These are phyloP conservation scores for Eucalyptus cladocalyx DNA, from an alignment of 345 rosid genomes.

Conservation along the genomic window DNA sequence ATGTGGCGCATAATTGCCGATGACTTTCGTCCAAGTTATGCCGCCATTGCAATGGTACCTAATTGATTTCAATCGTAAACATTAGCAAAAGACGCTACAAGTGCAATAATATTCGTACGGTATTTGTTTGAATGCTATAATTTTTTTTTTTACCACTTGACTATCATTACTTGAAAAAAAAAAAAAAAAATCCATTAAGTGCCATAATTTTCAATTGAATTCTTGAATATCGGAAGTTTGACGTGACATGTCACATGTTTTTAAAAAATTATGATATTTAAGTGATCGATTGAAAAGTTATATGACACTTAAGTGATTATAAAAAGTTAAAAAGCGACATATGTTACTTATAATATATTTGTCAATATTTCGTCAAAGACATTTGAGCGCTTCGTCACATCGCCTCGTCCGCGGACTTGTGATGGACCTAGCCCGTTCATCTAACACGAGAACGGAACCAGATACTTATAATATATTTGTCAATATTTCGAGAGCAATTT, in stretches of 20 bases:
- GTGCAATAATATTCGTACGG: accelerated
- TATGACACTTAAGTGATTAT: accelerated
- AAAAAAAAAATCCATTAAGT: accelerated
- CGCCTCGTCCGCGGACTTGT: accelerated
- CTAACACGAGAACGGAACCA: background rate
- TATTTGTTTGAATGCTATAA: too few relatives aligned
- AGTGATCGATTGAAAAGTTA: too few relatives aligned
- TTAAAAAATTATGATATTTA: background rate
- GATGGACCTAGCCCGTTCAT: background rate
- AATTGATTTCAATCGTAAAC: background rate
- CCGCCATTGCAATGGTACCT: background rate
- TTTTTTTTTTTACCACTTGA: too few relatives aligned
- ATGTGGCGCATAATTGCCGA: background rate
- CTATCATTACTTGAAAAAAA: accelerated
- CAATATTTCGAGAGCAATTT: too few relatives aligned
- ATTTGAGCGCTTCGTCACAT: background rate
- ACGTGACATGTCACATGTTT: accelerated
- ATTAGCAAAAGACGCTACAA: too few relatives aligned
- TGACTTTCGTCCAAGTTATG: background rate
- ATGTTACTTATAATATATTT: too few relatives aligned
- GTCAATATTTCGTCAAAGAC: too few relatives aligned
- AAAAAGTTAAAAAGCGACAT: accelerated
- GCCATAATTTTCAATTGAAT: too few relatives aligned
- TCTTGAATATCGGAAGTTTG: too few relatives aligned
- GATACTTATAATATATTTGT: too few relatives aligned